Percentiles rank a stretch among this genome's conserved stretches.
Evolutionary conservation across 2,329 filamentous ascomycete genomes (phyloP).

Genomic region (Hawksworthiomyces lignivorus): DNA sequence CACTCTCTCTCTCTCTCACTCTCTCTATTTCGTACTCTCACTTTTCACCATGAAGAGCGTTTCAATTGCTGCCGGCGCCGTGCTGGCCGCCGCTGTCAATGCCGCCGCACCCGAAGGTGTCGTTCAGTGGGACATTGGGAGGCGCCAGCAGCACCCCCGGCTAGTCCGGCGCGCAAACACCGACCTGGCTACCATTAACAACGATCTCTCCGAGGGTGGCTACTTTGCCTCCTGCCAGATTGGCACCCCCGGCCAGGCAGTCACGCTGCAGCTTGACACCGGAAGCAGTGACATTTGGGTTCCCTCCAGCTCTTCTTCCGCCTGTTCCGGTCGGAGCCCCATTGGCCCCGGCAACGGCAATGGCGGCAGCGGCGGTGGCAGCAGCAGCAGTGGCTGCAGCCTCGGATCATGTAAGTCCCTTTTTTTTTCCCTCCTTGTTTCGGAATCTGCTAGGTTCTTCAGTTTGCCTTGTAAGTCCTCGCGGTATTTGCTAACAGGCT

Average conservation of each 20-base stretch:
- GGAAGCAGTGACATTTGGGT: constrained; percentile 61
- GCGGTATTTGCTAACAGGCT: constrained; percentile 1
- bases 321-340: too few species aligned
- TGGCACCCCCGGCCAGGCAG: constrained; percentile 48
- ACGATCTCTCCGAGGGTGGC: constrained; percentile 36
- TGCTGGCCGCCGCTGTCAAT: constrained; percentile 17
- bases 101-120: constrained; percentile 22
- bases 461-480: not conserved
- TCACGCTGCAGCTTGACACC: constrained; percentile 55
- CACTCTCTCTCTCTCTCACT: not conserved
- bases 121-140: constrained; percentile 42
- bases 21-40: not conserved
- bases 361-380: constrained; percentile 12
- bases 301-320: constrained; percentile 28
- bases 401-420: constrained; percentile 19
- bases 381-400: constrained; percentile 16
- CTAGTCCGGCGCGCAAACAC: constrained; percentile 31
- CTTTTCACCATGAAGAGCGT: constrained; percentile 18
- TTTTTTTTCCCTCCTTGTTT: not conserved
- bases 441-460: not conserved
- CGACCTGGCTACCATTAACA: constrained; percentile 35
- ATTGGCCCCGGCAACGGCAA: constrained; percentile 21
- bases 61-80: constrained; percentile 15
- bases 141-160: constrained; percentile 23
- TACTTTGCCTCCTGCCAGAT: constrained; percentile 52